phyloP scores from a whole-genome alignment of 257 asterid species.

The Ocimum tenuiflorum region DNA sequence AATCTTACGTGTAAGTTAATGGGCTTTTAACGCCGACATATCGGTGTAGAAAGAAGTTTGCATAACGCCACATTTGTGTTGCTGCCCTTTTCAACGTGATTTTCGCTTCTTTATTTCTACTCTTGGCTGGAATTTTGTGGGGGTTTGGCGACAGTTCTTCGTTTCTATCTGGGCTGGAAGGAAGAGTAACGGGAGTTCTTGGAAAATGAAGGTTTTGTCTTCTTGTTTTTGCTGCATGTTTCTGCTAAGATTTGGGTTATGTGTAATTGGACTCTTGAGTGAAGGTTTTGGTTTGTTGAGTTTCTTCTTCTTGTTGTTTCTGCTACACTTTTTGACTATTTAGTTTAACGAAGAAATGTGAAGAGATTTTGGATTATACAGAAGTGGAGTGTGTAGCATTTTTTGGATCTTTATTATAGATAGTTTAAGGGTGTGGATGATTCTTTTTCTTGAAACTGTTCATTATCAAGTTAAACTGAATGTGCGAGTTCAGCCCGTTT shows the following conservation, averaged over 20 bases:
- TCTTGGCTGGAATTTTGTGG: not conserved
- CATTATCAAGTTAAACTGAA: not conserved
- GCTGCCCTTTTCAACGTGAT: not conserved
- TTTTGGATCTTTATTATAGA: not conserved
- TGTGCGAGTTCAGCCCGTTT: not conserved
- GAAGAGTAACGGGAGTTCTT: not conserved
- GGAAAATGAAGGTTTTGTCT: constrained; percentile 30
- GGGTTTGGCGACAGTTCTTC: not conserved
- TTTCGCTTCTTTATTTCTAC: not conserved
- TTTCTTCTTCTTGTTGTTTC: not conserved
- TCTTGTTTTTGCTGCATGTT: constrained; percentile 1
- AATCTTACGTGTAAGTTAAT: constrained; percentile 16
- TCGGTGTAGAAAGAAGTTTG: not conserved
- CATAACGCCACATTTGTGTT: not conserved
- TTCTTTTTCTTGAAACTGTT: not conserved
- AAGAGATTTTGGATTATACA: not conserved
- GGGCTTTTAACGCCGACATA: constrained; percentile 18
- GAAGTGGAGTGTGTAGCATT: not conserved
- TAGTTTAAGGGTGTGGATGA: not conserved
- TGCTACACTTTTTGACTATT: not conserved
- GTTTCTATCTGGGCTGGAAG: not conserved
- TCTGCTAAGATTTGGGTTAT: too few relatives aligned
- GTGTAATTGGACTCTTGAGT: too few relatives aligned
- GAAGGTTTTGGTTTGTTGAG: not conserved
- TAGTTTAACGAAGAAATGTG: not conserved